A percentile compares a stretch with the other conserved stretches of the same genome.
These are phyloP conservation scores for Taphrina communis DNA, from an alignment of 1,139 yeast species.

Conservation along the genomic window DNA sequence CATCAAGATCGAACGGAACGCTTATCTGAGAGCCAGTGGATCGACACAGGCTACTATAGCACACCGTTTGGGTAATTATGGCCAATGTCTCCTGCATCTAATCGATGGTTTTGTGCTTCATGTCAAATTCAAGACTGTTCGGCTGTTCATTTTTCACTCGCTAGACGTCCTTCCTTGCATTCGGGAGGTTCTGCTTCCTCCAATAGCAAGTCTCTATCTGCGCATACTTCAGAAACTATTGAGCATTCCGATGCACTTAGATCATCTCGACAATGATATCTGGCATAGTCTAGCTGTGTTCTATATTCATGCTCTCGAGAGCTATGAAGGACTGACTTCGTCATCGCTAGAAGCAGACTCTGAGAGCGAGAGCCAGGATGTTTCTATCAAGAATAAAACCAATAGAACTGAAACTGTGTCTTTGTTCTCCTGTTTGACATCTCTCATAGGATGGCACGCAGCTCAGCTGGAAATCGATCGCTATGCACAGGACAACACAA, in stretches of 20 bases:
- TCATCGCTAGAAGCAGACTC: neutral
- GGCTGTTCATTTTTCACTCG: constrained; percentile 17
- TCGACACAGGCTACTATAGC: neutral
- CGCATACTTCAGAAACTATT: constrained; percentile 22
- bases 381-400: neutral
- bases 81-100: constrained; percentile 11
- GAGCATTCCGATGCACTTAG: constrained; percentile 26
- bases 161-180: constrained; percentile 18
- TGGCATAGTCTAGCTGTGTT: constrained; percentile 25
- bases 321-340: neutral
- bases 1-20: constrained; percentile 2
- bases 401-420: neutral
- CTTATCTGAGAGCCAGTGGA: neutral
- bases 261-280: constrained; percentile 24
- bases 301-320: constrained; percentile 8
- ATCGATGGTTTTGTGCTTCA: neutral
- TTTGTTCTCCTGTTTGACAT: constrained; percentile 1
- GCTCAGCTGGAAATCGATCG: neutral
- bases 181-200: constrained; percentile 15
- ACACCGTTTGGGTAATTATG: constrained; percentile 21
- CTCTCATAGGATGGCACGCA: constrained; percentile 1
- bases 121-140: constrained; percentile 16
- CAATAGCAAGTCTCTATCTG: constrained; percentile 32
- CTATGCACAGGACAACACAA: neutral
- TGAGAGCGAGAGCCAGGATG: neutral